phyloP scores from a whole-genome alignment of 441 rosid species.

The Pelargonium australe region DNA sequence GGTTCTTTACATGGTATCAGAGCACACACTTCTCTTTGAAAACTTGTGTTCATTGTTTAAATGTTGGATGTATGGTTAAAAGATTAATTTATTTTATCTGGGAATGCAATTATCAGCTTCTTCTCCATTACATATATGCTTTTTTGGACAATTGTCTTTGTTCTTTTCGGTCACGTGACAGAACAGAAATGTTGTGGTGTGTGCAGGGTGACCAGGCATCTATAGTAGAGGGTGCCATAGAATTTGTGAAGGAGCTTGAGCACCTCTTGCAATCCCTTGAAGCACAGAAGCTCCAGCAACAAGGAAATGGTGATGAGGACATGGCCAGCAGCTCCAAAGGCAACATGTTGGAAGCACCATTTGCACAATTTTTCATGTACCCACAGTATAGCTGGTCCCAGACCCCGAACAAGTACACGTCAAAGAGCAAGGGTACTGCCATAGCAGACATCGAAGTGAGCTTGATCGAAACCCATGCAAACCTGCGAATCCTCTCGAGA shows the following conservation, averaged over 20 bases:
- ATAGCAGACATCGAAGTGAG: constrained; percentile 74
- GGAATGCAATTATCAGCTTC: too few relatives aligned
- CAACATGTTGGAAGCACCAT: constrained; percentile 22
- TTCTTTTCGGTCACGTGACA: too few relatives aligned
- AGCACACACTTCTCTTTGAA: too few relatives aligned
- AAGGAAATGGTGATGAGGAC: constrained; percentile 13
- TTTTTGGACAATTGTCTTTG: too few relatives aligned
- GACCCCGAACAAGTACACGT: constrained; percentile 35
- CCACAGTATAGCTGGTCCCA: constrained; percentile 54
- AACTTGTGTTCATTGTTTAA: too few relatives aligned
- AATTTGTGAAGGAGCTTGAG: constrained; percentile 83
- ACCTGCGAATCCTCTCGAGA: constrained; percentile 55
- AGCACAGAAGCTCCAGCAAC: constrained; percentile 44
- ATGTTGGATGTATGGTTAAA: too few relatives aligned
- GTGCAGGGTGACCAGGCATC: constrained; percentile 88
- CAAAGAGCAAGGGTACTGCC: constrained; percentile 34
- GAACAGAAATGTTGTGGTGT: background rate
- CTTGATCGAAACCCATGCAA: constrained; percentile 74
- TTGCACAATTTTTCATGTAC: constrained; percentile 47
- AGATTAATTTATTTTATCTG: too few relatives aligned
- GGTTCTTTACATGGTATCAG: too few relatives aligned
- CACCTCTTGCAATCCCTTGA: constrained; percentile 59
- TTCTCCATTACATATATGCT: too few relatives aligned
- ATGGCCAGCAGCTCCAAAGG: constrained; percentile 8
- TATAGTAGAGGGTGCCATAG: constrained; percentile 80